A percentile compares a stretch with the other conserved stretches of the same genome.
Conservation (phyloP, 257 asterid species). For the Jacaranda copaia region DNA sequence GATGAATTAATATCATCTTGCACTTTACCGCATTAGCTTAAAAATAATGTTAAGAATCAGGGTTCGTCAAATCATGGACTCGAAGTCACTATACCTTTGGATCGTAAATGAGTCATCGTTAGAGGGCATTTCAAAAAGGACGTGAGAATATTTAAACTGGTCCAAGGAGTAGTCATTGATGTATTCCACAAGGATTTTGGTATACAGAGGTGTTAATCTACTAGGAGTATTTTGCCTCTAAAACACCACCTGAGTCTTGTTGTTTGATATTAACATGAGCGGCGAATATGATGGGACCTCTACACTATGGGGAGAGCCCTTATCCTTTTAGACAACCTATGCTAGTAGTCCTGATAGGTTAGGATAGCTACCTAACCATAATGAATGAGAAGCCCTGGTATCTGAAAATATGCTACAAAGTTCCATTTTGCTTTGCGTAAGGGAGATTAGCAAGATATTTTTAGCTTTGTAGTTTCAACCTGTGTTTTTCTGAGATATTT, state of each 20-base stretch:
- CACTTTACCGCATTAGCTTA: background rate
- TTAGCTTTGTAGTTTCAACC: no score
- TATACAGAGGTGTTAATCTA: background rate
- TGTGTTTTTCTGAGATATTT: no score
- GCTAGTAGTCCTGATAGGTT: no score
- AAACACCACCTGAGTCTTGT: background rate
- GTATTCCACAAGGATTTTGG: background rate
- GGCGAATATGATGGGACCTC: no score
- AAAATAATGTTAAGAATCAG: constrained; percentile 13
- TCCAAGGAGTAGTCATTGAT: background rate
- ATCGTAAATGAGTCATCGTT: background rate
- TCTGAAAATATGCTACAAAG: no score
- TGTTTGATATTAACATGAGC: no score
- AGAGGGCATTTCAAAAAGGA: constrained; percentile 8
- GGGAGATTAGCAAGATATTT: no score
- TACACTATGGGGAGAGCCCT: no score
- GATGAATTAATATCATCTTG: constrained; percentile 14
- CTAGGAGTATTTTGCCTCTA: background rate
- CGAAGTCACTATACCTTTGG: background rate
- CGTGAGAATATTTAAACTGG: background rate
- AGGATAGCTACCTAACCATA: no score
- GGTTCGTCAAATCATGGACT: background rate
- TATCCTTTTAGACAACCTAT: no score
- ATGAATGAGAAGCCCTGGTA: no score
- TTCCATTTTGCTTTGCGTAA: no score